Evolutionary conservation across 768 basidiomycete genomes (phyloP).

Genomic region (Tylopilus sp.): DNA sequence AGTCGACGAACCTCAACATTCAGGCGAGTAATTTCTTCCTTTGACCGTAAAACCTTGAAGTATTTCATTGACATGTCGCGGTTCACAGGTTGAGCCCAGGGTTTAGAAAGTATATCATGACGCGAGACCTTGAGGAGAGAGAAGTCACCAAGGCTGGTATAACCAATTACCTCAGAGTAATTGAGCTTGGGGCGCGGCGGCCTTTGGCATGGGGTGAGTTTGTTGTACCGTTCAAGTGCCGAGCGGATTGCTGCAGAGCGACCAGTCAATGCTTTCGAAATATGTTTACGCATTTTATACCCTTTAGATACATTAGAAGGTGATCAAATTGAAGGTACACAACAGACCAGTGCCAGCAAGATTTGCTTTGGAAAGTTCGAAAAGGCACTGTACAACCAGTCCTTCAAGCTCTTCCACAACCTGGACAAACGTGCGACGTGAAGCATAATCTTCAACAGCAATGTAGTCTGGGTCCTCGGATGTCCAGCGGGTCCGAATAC

Average conservation of each 20-base stretch:
- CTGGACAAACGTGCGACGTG: not conserved
- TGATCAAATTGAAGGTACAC: no score
- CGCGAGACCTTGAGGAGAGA: not conserved
- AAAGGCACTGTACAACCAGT: not conserved
- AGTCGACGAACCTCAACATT: no score
- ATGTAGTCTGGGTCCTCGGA: not conserved
- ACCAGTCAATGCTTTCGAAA: not conserved
- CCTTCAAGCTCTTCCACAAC: not conserved
- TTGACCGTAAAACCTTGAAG: no score
- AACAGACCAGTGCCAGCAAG: not conserved
- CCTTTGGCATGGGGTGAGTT: not conserved
- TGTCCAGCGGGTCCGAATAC: not conserved
- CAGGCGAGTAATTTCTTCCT: no score
- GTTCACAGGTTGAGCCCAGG: not conserved
- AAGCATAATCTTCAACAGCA: not conserved
- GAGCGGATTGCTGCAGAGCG: not conserved
- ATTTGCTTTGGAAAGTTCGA: not conserved
- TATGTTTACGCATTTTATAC: constrained; percentile 2
- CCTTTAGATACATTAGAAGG: not conserved
- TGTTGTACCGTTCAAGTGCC: not conserved
- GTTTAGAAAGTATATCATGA: not conserved
- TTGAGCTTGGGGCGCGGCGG: not conserved
- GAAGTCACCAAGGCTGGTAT: not conserved
- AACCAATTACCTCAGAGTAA: not conserved
- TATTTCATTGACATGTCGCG: not conserved